These are phyloP conservation scores for Ascochyta fabae DNA, from an alignment of 2,329 filamentous ascomycete species.

Conservation along the genomic window DNA sequence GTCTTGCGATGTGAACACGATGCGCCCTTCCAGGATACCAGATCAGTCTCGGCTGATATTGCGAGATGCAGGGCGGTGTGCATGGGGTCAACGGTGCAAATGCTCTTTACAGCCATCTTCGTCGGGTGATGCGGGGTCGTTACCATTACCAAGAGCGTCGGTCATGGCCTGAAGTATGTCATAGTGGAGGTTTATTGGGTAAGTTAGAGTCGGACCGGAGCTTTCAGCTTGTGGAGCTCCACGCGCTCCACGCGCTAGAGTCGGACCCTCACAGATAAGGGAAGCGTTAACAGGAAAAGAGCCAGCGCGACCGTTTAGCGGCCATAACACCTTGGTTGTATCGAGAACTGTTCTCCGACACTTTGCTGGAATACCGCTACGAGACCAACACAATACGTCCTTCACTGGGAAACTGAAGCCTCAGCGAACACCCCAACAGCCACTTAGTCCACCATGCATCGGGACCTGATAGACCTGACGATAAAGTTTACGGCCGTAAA, in stretches of 20 bases:
- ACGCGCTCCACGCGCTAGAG: slow-evolving; percentile 3
- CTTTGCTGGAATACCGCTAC: no score
- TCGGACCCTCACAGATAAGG: background rate
- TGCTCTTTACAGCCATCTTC: background rate
- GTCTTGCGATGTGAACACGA: background rate
- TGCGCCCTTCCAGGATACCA: background rate
- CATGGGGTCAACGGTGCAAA: background rate
- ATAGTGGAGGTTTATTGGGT: slow-evolving; percentile 12
- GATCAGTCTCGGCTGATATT: background rate
- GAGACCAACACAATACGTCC: no score
- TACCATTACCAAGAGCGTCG: background rate
- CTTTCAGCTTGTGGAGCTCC: background rate
- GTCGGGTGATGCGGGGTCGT: slow-evolving; percentile 2
- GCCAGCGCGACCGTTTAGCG: background rate
- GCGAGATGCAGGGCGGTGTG: background rate
- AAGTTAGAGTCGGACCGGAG: background rate
- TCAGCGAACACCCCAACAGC: no score
- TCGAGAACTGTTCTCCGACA: no score
- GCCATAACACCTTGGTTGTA: background rate
- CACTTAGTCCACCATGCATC: no score
- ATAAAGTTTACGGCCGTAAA: no score
- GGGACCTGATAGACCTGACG: no score
- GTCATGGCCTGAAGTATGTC: background rate
- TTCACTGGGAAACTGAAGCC: no score
- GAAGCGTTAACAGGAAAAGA: slow-evolving; percentile 4